These are phyloP conservation scores for Penicillium lividum DNA, from an alignment of 495 filamentous ascomycete species.

Conservation along the genomic window DNA sequence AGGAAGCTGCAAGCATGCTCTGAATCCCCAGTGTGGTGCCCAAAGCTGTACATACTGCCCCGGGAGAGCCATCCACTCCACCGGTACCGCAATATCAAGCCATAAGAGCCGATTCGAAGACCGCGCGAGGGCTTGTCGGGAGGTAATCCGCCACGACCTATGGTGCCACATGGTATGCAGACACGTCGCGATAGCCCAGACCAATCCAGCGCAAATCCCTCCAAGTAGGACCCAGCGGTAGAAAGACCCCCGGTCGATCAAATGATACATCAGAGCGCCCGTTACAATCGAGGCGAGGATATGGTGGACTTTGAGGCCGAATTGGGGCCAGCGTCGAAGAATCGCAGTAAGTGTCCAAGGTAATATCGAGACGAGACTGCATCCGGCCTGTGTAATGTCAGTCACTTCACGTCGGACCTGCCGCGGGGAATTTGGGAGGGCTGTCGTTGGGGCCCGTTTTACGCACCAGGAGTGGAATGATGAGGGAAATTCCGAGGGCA, in stretches of 20 bases:
- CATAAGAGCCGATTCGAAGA: constrained; percentile 11
- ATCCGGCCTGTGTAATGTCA: constrained; percentile 4
- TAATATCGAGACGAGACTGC: constrained; percentile 8
- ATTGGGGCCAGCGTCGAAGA: constrained; percentile 7
- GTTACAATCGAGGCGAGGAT: background rate
- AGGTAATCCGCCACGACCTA: constrained; percentile 4
- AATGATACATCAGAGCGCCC: constrained; percentile 8
- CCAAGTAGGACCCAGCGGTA: constrained; percentile 13
- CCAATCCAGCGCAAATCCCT: constrained; percentile 3
- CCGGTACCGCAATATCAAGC: constrained; percentile 11
- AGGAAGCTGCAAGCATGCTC: constrained; percentile 8
- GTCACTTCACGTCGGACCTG: background rate
- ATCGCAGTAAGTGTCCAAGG: constrained; percentile 11
- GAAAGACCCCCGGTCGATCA: background rate
- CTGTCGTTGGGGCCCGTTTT: background rate
- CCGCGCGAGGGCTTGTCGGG: background rate
- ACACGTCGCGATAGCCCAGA: background rate
- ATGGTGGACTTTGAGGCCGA: constrained; percentile 4
- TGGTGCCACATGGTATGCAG: constrained; percentile 7
- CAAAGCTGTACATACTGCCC: constrained; percentile 16
- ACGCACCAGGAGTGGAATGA: constrained; percentile 7
- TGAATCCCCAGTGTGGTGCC: constrained; percentile 6
- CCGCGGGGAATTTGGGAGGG: background rate
- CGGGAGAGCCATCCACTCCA: constrained; percentile 1
- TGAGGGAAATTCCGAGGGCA: constrained; percentile 3